A percentile compares a stretch with the other conserved stretches of the same genome.
Evolutionary conservation across 2,329 filamentous ascomycete species (phyloP).

Genomic region (Lachnellula cervina): DNA sequence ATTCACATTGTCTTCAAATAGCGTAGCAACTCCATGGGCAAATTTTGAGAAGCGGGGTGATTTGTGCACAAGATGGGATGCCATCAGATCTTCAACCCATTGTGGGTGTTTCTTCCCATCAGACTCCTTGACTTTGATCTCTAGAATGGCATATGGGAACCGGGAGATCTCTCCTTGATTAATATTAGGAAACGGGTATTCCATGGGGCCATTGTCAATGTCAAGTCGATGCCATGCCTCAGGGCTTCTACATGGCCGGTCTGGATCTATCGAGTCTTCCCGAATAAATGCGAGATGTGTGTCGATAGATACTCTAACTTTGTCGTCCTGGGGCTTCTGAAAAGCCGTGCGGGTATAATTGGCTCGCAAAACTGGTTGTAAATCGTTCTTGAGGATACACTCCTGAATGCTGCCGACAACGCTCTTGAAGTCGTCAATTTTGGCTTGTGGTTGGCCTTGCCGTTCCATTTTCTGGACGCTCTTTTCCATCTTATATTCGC

Average conservation of each 20-base stretch:
- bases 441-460: slow-evolving; percentile 60
- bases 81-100: slow-evolving; percentile 90
- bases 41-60: slow-evolving; percentile 94
- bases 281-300: slow-evolving; percentile 86
- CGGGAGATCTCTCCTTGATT: slow-evolving; percentile 86
- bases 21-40: slow-evolving; percentile 81
- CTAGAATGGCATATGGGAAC: slow-evolving; percentile 86
- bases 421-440: slow-evolving; percentile 64
- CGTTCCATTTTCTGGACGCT: slow-evolving; percentile 80
- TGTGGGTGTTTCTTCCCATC: slow-evolving; percentile 62
- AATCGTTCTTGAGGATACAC: slow-evolving; percentile 70
- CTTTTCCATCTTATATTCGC: slow-evolving; percentile 90
- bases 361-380: slow-evolving; percentile 82
- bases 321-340: slow-evolving; percentile 89
- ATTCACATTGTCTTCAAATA: slow-evolving; percentile 96
- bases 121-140: slow-evolving; percentile 80
- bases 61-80: slow-evolving; percentile 85
- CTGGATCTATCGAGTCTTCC: slow-evolving; percentile 69
- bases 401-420: slow-evolving; percentile 73
- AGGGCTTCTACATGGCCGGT: slow-evolving; percentile 84
- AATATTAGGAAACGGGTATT: slow-evolving; percentile 81
- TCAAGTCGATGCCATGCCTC: slow-evolving; percentile 87
- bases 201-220: slow-evolving; percentile 76
- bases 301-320: slow-evolving; percentile 87
- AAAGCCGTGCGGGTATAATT: slow-evolving; percentile 95